phyloP scores from a whole-genome alignment of 805 yeast species.

The Teunomyces lycoperdinae region DNA sequence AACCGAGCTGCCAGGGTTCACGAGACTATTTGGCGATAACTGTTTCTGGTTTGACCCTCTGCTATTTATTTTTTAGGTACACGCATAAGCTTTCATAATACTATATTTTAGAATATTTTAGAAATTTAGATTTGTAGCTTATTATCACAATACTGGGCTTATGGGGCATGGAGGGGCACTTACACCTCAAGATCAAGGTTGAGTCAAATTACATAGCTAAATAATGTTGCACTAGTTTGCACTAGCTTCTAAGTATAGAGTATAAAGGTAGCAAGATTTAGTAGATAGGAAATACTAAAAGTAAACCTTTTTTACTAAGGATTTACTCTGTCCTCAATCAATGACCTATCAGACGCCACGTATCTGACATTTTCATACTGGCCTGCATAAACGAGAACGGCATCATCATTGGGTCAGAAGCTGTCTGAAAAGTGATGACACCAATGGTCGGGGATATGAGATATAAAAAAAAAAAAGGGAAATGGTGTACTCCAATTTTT shows the following conservation, averaged over 20 bases:
- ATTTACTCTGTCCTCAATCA: neutral
- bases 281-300: conserved; percentile 3
- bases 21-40: conserved; percentile 1
- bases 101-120: conserved; percentile 1
- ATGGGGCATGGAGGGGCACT: neutral
- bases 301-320: neutral
- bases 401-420: conserved; percentile 1
- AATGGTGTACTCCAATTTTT: neutral
- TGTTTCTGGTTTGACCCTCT: conserved; percentile 1
- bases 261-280: neutral
- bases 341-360: neutral
- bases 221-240: neutral
- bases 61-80: conserved; percentile 1
- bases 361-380: neutral
- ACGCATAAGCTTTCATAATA: conserved; percentile 2
- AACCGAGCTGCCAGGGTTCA: neutral
- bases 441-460: conserved; percentile 1
- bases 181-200: conserved; percentile 1
- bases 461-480: neutral
- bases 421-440: conserved; percentile 2
- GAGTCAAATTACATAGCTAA: conserved; percentile 1
- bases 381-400: neutral
- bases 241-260: conserved; percentile 3
- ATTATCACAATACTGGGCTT: neutral
- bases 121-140: conserved; percentile 2